phyloP scores from a whole-genome alignment of 2,329 filamentous ascomycete species.

The Neopestalotiopsis sp. region DNA sequence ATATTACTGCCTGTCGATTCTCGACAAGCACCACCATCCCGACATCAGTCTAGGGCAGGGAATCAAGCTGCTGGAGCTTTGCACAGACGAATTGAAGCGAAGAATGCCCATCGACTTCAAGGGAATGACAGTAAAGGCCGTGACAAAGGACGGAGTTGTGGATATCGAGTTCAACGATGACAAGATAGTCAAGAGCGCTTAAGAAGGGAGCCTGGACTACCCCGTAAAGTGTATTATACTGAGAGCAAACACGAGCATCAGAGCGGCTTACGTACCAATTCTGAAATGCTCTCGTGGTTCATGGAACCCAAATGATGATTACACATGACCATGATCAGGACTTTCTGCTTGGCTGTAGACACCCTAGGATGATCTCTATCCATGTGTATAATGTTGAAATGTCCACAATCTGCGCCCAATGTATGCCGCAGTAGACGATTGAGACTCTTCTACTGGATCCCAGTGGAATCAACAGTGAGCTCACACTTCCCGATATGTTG shows the following conservation, averaged over 20 bases:
- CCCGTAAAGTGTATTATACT: not conserved
- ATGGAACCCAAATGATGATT: not conserved
- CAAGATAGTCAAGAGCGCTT: constrained; percentile 69
- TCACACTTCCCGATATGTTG: no score
- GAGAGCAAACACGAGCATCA: constrained; percentile 1
- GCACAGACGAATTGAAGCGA: constrained; percentile 95
- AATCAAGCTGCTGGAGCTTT: constrained; percentile 91
- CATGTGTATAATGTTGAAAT: no score
- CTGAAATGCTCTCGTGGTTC: not conserved
- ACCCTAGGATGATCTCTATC: no score
- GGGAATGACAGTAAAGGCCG: constrained; percentile 90
- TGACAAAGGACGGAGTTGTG: constrained; percentile 90
- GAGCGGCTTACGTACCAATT: not conserved
- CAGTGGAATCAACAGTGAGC: no score
- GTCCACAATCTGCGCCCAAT: no score
- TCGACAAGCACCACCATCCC: constrained; percentile 98
- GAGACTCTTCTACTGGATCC: no score
- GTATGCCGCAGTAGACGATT: no score
- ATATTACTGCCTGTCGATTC: constrained; percentile 97
- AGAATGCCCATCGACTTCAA: constrained; percentile 99
- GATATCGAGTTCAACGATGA: constrained; percentile 87
- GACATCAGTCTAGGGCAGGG: constrained; percentile 89
- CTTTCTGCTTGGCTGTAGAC: not conserved
- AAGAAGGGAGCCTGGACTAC: constrained; percentile 25
- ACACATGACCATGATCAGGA: not conserved